phyloP scores from a whole-genome alignment of 805 yeast genomes.

The Candida piceae region DNA sequence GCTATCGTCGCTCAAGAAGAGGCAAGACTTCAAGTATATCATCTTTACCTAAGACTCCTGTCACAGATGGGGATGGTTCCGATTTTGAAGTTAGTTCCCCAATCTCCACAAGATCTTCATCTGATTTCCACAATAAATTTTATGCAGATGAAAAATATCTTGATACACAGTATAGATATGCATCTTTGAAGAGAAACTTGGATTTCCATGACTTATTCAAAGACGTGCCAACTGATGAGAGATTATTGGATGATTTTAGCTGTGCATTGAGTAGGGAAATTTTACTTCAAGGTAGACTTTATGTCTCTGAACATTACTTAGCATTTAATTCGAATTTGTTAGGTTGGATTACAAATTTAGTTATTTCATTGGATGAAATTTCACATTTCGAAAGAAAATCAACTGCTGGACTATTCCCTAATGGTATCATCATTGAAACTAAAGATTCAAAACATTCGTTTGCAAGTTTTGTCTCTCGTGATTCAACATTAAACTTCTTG shows the following conservation, averaged over 20 bases:
- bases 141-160: slow-evolving; percentile 56
- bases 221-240: slow-evolving; percentile 61
- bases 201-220: slow-evolving; percentile 78
- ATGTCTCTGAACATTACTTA: slow-evolving; percentile 68
- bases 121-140: slow-evolving; percentile 32
- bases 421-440: slow-evolving; percentile 75
- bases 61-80: slow-evolving; percentile 8
- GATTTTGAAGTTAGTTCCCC: slow-evolving; percentile 8
- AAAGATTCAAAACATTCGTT: slow-evolving; percentile 62
- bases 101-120: slow-evolving; percentile 7
- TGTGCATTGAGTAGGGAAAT: slow-evolving; percentile 90
- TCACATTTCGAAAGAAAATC: slow-evolving; percentile 69
- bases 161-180: slow-evolving; percentile 57
- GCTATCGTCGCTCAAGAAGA: slow-evolving; percentile 24
- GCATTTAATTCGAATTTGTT: slow-evolving; percentile 84
- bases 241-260: slow-evolving; percentile 77
- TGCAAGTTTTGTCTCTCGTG: slow-evolving; percentile 84
- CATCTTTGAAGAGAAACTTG: slow-evolving; percentile 56
- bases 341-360: slow-evolving; percentile 85
- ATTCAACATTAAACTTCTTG: slow-evolving; percentile 66
- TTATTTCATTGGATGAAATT: slow-evolving; percentile 68
- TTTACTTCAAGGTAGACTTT: slow-evolving; percentile 80
- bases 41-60: slow-evolving; percentile 18
- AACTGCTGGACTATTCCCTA: slow-evolving; percentile 88
- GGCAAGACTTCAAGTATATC: slow-evolving; percentile 17